These are phyloP conservation scores for Trypanosoma congolense DNA, from an alignment of 208 protist genomes.

Conservation along the genomic window DNA sequence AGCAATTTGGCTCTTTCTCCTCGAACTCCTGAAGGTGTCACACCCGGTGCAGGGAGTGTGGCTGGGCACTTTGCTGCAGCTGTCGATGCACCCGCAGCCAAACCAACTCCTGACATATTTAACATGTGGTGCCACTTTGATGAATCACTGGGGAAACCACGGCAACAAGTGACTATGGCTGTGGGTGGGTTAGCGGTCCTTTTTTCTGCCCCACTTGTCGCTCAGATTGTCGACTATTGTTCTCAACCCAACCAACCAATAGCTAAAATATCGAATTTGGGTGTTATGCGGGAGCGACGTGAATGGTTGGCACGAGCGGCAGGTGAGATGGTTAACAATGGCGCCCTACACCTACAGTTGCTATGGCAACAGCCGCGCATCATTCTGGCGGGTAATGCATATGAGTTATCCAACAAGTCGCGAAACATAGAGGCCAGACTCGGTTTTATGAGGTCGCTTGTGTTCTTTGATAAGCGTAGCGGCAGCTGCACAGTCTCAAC, in stretches of 20 bases:
- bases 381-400: constrained; percentile 51
- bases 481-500: constrained; percentile 30
- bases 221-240: constrained; percentile 68
- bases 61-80: too few species aligned
- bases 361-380: constrained; percentile 75
- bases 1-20: neutral
- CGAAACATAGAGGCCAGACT: constrained; percentile 61
- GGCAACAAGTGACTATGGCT: constrained; percentile 44
- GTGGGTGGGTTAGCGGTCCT: constrained; percentile 60
- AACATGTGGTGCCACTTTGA: constrained; percentile 43
- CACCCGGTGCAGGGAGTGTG: neutral
- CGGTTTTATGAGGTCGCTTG: constrained; percentile 53
- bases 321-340: constrained; percentile 46
- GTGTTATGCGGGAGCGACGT: constrained; percentile 76
- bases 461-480: constrained; percentile 40
- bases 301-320: constrained; percentile 54
- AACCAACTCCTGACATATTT: constrained; percentile 5
- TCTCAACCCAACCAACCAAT: constrained; percentile 63
- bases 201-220: constrained; percentile 53
- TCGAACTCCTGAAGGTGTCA: neutral
- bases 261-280: constrained; percentile 68
- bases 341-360: constrained; percentile 40
- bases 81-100: neutral
- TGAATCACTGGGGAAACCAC: constrained; percentile 22
- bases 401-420: constrained; percentile 39